A percentile compares a stretch with the other conserved stretches of the same genome.
phyloP scores from a whole-genome alignment of 805 yeast genomes.

The Yamadazyma endophytica region DNA sequence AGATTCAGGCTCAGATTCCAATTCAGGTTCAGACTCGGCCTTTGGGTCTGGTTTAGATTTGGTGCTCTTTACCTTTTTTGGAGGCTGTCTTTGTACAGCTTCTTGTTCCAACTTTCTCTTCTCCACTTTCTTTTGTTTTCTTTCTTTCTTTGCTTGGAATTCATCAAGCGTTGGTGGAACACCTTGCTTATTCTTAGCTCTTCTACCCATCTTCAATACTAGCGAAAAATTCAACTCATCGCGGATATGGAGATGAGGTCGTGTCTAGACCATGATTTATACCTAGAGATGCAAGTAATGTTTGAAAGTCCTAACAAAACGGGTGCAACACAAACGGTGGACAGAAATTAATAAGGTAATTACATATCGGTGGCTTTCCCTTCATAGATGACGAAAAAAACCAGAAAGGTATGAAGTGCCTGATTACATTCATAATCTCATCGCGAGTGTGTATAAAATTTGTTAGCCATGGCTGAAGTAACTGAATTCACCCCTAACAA shows the following conservation, averaged over 20 bases:
- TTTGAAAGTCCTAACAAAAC: no score
- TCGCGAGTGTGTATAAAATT: no score
- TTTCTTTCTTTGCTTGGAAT: slow-evolving; percentile 44
- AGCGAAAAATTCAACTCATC: neutral
- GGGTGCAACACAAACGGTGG: no score
- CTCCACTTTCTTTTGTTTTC: slow-evolving; percentile 32
- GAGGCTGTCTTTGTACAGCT: slow-evolving; percentile 10
- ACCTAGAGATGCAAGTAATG: no score
- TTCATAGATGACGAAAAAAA: neutral
- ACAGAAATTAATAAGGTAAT: no score
- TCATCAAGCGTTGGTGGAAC: slow-evolving; percentile 89
- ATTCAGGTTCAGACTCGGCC: slow-evolving; percentile 18
- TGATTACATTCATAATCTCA: slow-evolving; percentile 1
- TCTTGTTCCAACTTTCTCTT: slow-evolving; percentile 17
- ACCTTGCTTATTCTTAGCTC: slow-evolving; percentile 88
- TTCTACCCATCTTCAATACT: slow-evolving; percentile 70
- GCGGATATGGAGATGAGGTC: no score
- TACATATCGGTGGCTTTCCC: no score
- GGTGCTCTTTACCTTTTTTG: slow-evolving; percentile 19
- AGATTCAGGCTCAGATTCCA: slow-evolving; percentile 45
- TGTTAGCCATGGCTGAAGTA: no score
- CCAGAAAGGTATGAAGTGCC: slow-evolving; percentile 2
- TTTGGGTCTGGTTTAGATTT: slow-evolving; percentile 26
- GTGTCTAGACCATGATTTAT: no score
- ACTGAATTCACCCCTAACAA: no score